These are phyloP conservation scores for Phellopilus nigrolimitatus DNA, from an alignment of 1,284 basidiomycete genomes.

Conservation along the genomic window DNA sequence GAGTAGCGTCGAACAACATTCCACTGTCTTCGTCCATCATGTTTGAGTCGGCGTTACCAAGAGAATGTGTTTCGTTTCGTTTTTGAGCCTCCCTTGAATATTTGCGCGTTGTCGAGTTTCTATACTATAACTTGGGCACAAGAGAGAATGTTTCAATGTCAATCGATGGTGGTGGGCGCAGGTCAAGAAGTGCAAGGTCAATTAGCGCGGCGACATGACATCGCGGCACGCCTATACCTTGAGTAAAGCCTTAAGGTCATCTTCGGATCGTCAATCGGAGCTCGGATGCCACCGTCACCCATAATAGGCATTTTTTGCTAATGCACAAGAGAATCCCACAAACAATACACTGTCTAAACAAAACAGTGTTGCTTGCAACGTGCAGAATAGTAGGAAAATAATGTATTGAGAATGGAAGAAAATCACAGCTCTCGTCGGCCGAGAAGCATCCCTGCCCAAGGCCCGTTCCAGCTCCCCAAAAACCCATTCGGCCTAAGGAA, in stretches of 20 bases:
- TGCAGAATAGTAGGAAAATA: background rate
- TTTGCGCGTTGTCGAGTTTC: background rate
- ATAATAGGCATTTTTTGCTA: background rate
- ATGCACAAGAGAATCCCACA: conserved; percentile 19
- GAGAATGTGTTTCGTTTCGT: background rate
- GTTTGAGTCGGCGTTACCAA: conserved; percentile 2
- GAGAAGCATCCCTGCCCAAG: conserved; percentile 58
- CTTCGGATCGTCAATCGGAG: too few relatives aligned
- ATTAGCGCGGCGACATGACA: background rate
- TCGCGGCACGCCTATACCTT: too few relatives aligned
- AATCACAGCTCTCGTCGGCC: conserved; percentile 38
- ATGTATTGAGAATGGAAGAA: conserved; percentile 13
- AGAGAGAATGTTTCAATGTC: background rate
- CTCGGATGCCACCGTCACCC: too few relatives aligned
- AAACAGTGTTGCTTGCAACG: background rate
- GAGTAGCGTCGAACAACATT: conserved; percentile 48
- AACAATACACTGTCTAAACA: too few relatives aligned
- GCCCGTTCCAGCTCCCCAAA: conserved; percentile 47
- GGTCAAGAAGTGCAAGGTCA: conserved; percentile 5
- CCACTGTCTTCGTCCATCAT: conserved; percentile 68
- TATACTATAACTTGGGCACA: background rate
- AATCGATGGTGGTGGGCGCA: conserved; percentile 17
- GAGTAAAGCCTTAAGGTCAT: too few relatives aligned
- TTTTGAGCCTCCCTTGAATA: background rate
- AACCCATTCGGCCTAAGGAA: conserved; percentile 54